These are phyloP conservation scores for Pythium chondricola DNA, from an alignment of 352 stramenopile genomes.

Conservation along the genomic window DNA sequence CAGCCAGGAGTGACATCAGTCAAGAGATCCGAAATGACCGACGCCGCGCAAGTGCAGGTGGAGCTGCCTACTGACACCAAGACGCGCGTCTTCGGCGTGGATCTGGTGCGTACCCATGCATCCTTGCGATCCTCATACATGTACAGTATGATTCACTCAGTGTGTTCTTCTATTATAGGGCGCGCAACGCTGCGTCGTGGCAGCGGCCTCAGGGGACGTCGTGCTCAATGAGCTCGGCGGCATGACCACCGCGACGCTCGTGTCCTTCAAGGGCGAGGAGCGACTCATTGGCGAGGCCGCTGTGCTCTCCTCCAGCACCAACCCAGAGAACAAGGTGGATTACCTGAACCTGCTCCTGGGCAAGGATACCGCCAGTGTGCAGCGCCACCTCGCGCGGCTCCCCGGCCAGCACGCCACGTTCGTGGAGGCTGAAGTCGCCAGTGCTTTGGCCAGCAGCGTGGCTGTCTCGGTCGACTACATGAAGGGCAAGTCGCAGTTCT, in stretches of 20 bases:
- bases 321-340: slow-evolving; percentile 77
- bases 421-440: slow-evolving; percentile 18
- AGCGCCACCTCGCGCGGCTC: slow-evolving; percentile 29
- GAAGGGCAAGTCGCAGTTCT: slow-evolving; percentile 37
- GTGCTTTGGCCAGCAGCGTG: slow-evolving; percentile 13
- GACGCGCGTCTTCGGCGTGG: slow-evolving; percentile 61
- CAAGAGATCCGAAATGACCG: slow-evolving; percentile 3
- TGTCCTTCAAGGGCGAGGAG: slow-evolving; percentile 86
- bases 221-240: slow-evolving; percentile 86
- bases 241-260: slow-evolving; percentile 81
- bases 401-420: slow-evolving; percentile 50
- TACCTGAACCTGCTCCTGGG: slow-evolving; percentile 62
- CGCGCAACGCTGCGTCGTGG: slow-evolving; percentile 73
- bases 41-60: slow-evolving; percentile 12
- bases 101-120: slow-evolving; percentile 50
- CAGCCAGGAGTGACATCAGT: not conserved
- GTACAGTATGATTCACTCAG: slow-evolving; percentile 6
- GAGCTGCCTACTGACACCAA: slow-evolving; percentile 5
- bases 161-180: slow-evolving; percentile 25
- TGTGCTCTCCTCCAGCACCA: slow-evolving; percentile 80
- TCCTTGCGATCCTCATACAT: not conserved
- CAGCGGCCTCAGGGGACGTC: slow-evolving; percentile 63
- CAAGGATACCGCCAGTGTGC: slow-evolving; percentile 39
- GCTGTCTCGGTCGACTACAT: slow-evolving; percentile 63
- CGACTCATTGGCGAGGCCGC: slow-evolving; percentile 77